Evolutionary conservation across 345 rosid species (phyloP).

Genomic region (Gossypium thurberi): DNA sequence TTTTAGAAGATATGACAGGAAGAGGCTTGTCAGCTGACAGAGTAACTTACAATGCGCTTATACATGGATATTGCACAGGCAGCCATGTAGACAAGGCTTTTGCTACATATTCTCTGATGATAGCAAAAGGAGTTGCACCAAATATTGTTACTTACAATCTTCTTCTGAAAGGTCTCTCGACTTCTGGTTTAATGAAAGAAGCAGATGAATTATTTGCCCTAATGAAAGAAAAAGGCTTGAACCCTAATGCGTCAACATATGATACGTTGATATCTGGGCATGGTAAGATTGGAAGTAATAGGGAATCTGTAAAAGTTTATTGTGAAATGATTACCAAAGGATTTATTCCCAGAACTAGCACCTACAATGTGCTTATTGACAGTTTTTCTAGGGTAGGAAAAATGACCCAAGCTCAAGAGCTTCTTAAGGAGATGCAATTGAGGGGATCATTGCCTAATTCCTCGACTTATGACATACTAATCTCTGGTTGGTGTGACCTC

Average conservation of each 20-base stretch:
- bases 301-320: conserved; percentile 50
- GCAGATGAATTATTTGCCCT: conserved; percentile 43
- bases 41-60: conserved; percentile 62
- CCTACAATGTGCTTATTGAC: conserved; percentile 67
- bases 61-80: conserved; percentile 55
- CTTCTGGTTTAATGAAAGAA: conserved; percentile 40
- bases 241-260: conserved; percentile 56
- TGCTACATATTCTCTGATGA: conserved; percentile 45
- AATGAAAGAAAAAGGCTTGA: conserved; percentile 57
- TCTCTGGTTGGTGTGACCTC: conserved; percentile 63
- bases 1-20: conserved; percentile 44
- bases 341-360: conserved; percentile 63
- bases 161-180: conserved; percentile 52
- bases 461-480: conserved; percentile 65
- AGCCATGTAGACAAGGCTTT: conserved; percentile 49
- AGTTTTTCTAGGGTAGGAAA: conserved; percentile 57
- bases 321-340: conserved; percentile 78
- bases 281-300: conserved; percentile 63
- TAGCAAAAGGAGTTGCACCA: conserved; percentile 48
- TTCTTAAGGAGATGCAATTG: conserved; percentile 64
- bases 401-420: conserved; percentile 75
- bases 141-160: conserved; percentile 60
- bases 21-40: conserved; percentile 47
- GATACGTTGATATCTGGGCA: conserved; percentile 60
- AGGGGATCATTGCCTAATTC: conserved; percentile 56